Evolutionary conservation across 1,139 yeast genomes (phyloP).

Genomic region (Dujonia santamariae): DNA sequence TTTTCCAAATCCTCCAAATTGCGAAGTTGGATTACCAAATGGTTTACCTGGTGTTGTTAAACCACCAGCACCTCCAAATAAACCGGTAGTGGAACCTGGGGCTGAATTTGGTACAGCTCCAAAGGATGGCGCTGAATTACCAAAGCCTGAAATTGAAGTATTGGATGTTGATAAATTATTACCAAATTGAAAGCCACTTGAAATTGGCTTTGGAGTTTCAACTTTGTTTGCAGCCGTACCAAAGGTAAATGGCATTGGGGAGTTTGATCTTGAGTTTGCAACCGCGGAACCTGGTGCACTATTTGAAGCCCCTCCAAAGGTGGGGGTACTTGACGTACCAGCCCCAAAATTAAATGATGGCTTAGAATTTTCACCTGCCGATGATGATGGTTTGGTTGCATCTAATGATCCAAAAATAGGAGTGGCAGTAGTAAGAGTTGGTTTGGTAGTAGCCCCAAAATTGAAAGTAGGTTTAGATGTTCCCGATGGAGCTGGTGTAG

Average conservation of each 20-base stretch:
- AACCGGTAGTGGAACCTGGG: neutral
- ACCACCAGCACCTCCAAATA: neutral
- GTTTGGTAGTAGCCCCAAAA: neutral
- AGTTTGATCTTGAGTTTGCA: neutral
- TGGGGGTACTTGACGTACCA: neutral
- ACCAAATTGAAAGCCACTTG: neutral
- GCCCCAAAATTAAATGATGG: conserved; percentile 2
- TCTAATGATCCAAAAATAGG: neutral
- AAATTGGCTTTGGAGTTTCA: conserved; percentile 1
- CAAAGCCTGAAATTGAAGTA: neutral
- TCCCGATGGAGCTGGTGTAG: conserved; percentile 1
- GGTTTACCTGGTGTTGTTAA: conserved; percentile 1
- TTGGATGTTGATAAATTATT: neutral
- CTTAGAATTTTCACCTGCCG: neutral
- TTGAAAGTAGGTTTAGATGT: neutral
- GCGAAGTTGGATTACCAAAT: neutral
- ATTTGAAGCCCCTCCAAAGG: neutral
- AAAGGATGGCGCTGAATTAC: neutral
- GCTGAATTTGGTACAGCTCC: neutral
- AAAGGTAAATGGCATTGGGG: conserved; percentile 1
- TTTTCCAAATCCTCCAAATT: neutral
- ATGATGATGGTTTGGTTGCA: neutral
- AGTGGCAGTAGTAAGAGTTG: neutral
- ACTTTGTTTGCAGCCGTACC: neutral
- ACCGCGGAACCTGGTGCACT: too few species aligned